Evolutionary conservation across 768 basidiomycete genomes (phyloP).

Genomic region (Tulasnella sp.): DNA sequence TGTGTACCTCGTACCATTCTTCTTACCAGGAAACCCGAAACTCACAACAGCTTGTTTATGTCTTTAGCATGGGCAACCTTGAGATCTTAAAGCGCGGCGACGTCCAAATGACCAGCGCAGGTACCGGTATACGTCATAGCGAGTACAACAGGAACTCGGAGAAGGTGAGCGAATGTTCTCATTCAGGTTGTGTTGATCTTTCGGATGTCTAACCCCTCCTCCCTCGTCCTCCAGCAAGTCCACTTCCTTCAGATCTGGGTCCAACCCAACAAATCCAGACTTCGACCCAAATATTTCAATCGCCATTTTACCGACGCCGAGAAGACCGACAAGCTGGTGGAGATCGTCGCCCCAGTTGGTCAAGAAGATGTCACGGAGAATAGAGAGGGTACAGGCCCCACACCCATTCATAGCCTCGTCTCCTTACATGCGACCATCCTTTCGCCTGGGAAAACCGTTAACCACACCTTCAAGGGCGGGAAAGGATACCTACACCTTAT

Average conservation of each 20-base stretch:
- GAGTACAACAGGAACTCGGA: constrained; percentile 51
- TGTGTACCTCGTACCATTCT: too few species aligned
- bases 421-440: constrained; percentile 68
- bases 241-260: constrained; percentile 70
- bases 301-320: constrained; percentile 72
- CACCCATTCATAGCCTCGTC: constrained; percentile 41
- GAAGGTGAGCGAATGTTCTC: too few species aligned
- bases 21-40: background rate
- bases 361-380: constrained; percentile 44
- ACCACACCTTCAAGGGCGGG: constrained; percentile 36
- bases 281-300: constrained; percentile 76
- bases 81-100: constrained; percentile 85
- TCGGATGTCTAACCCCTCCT: too few species aligned
- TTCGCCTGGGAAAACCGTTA: constrained; percentile 42
- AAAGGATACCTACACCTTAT: constrained; percentile 81
- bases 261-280: constrained; percentile 36
- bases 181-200: constrained; percentile 24
- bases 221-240: too few species aligned
- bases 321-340: constrained; percentile 62
- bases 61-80: constrained; percentile 71
- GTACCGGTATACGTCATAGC: constrained; percentile 83
- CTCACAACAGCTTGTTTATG: background rate
- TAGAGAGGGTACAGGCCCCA: constrained; percentile 65
- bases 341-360: constrained; percentile 65
- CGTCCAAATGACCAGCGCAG: constrained; percentile 83